A percentile compares a stretch with the other conserved stretches of the same genome.
These are phyloP conservation scores for Halenospora varia DNA, from an alignment of 495 filamentous ascomycete genomes.

Conservation along the genomic window DNA sequence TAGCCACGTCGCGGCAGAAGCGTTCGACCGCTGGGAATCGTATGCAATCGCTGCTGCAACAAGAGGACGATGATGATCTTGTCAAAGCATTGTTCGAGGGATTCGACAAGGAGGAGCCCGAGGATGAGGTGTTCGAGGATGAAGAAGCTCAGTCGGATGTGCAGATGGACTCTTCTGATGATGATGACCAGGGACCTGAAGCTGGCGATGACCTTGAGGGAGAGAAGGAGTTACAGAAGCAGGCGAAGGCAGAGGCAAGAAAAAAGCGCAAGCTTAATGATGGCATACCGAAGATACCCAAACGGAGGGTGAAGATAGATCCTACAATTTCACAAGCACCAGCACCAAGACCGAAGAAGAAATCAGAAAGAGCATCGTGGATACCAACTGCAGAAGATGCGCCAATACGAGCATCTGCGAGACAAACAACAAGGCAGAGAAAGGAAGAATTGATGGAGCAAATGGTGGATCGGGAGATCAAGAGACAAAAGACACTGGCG, in stretches of 20 bases:
- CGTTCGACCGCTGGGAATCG: constrained; percentile 84
- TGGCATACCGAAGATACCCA: constrained; percentile 45
- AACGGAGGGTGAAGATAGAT: constrained; percentile 53
- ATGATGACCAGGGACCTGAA: constrained; percentile 69
- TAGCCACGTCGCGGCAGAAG: constrained; percentile 72
- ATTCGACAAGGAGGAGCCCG: constrained; percentile 81
- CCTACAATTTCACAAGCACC: constrained; percentile 27
- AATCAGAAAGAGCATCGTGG: constrained; percentile 88
- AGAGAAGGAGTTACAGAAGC: constrained; percentile 60
- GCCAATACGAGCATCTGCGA: constrained; percentile 76
- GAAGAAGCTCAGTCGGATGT: constrained; percentile 66
- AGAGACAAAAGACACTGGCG: constrained; percentile 71
- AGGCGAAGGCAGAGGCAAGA: constrained; percentile 47
- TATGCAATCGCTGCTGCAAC: constrained; percentile 68
- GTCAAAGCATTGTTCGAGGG: constrained; percentile 79
- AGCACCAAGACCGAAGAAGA: constrained; percentile 77
- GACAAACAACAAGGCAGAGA: constrained; percentile 77
- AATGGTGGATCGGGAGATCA: constrained; percentile 77
- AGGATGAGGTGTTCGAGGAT: constrained; percentile 76
- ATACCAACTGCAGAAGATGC: constrained; percentile 74
- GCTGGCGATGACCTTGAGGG: constrained; percentile 66
- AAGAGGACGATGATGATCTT: constrained; percentile 65
- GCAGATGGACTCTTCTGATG: constrained; percentile 76
- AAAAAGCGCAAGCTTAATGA: constrained; percentile 76
- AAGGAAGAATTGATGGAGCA: constrained; percentile 78